Evolutionary conservation across 495 filamentous ascomycete species (phyloP), one percentile per base, ranked within the genome.

Genomic region (Wilcoxina mikolae): DNA sequence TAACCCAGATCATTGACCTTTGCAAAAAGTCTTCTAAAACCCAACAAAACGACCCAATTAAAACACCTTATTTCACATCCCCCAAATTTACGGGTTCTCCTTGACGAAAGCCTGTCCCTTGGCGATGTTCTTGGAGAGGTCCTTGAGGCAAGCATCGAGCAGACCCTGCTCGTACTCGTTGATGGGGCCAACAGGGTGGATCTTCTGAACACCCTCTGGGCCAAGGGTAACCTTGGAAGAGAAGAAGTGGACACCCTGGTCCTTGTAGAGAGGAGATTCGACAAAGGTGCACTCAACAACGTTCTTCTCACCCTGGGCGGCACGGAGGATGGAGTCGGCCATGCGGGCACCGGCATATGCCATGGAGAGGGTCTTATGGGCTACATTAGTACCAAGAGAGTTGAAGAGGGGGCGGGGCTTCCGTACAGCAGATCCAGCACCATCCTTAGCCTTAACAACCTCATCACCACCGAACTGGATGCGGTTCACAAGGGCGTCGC

Each of bases 381-480:
- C 9, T 18, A 38, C 23, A 26, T 53, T 23, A 38, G 31, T 53
- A 39, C 15, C 20, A 15, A 11, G 12, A 11, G 10, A 22, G 20
- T 22, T 23, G 3, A 9, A 18, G 17, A 33, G 39, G 35, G 18
- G 23, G 4, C n/a, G 0, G 41, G 29, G 20, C 7, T 10, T 15
- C n/a, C 51, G 22, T 54, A 54, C 51, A 68, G 91, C 91, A 56
- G 93, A 96, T 60, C 91, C 91, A 65, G 90, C 88, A 72, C 91
- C 91, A 70, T 87, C 88, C 81, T 98, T 98, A 69, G 91, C 91
- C 78, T 95, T 81, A 70, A 98, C 91, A 58, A 98, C 91, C 80
- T 98, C 91, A 71, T 98, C 91, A 78, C 91, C 91, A 71, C 91
- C 91, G 72, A 96, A 98, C 75, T 98, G 91, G 64, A 98, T 93